These are phyloP conservation scores for Xerocomus nothofagi DNA, from an alignment of 1,284 basidiomycete genomes.

Conservation along the genomic window DNA sequence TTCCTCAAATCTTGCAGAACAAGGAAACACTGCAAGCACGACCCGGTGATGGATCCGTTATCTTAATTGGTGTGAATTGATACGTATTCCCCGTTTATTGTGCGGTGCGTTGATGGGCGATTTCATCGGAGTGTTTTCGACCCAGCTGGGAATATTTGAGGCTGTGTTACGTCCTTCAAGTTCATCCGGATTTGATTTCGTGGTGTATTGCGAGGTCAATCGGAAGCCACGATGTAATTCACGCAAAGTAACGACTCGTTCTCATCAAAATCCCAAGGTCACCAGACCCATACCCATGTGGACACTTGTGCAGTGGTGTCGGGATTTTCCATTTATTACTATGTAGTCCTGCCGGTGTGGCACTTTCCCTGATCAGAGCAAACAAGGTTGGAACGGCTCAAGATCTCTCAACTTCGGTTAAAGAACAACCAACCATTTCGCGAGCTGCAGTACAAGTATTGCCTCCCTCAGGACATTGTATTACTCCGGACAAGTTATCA, in stretches of 20 bases:
- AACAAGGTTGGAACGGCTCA: neutral
- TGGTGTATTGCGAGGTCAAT: neutral
- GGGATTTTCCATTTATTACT: neutral
- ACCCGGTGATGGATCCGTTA: neutral
- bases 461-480: neutral
- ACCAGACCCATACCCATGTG: neutral
- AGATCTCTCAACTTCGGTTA: constrained; percentile 1
- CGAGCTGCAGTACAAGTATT: neutral
- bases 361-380: neutral
- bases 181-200: neutral
- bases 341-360: no score
- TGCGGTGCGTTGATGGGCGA: constrained; percentile 3
- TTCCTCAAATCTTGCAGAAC: neutral
- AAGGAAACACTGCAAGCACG: neutral
- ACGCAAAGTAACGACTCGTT: neutral
- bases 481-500: no score
- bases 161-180: neutral
- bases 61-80: neutral
- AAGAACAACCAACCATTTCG: neutral
- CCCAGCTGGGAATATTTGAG: neutral
- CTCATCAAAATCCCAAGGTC: neutral
- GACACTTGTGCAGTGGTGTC: neutral
- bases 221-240: neutral
- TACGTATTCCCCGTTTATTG: neutral
- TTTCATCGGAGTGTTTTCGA: constrained; percentile 2